These are phyloP conservation scores for Elsinoe fawcettii DNA, from an alignment of 2,329 filamentous ascomycete species.

Conservation along the genomic window DNA sequence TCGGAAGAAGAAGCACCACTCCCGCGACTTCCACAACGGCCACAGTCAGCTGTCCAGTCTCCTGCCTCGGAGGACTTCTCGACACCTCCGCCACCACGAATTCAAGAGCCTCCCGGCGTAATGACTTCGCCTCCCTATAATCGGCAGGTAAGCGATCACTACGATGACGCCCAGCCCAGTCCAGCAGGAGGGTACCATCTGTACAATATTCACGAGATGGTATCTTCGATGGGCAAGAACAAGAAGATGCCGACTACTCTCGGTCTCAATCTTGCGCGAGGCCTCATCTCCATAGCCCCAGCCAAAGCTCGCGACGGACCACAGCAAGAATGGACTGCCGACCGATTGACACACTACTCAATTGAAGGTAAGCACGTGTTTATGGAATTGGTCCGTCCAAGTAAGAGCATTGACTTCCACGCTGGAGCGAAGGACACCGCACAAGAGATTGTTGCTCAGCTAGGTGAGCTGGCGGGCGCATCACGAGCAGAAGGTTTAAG, in stretches of 20 bases:
- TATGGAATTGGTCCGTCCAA: conserved; percentile 81
- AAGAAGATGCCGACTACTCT: conserved; percentile 98
- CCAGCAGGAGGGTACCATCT: conserved; percentile 80
- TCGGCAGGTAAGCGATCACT: conserved; percentile 35
- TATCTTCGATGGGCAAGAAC: conserved; percentile 90
- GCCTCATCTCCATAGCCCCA: conserved; percentile 82
- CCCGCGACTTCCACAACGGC: conserved; percentile 56
- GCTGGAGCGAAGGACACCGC: conserved; percentile 96
- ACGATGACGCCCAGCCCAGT: conserved; percentile 37
- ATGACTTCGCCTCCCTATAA: conserved; percentile 51
- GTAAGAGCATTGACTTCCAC: conserved; percentile 93
- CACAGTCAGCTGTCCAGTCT: conserved; percentile 48
- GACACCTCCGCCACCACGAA: conserved; percentile 29
- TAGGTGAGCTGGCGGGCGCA: conserved; percentile 84
- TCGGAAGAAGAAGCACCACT: conserved; percentile 57
- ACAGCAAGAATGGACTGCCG: conserved; percentile 85
- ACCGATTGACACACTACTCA: conserved; percentile 94
- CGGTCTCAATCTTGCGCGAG: conserved; percentile 84
- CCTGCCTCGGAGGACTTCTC: conserved; percentile 36
- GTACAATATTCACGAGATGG: conserved; percentile 96
- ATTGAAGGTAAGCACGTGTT: conserved; percentile 98
- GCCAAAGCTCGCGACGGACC: conserved; percentile 76
- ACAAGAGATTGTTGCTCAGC: conserved; percentile 77
- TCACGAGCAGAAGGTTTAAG: conserved; percentile 73
- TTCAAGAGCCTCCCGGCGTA: conserved; percentile 35